Evolutionary conservation across 1,284 basidiomycete species (phyloP).

Genomic region (Lignosus rhinocerotis): DNA sequence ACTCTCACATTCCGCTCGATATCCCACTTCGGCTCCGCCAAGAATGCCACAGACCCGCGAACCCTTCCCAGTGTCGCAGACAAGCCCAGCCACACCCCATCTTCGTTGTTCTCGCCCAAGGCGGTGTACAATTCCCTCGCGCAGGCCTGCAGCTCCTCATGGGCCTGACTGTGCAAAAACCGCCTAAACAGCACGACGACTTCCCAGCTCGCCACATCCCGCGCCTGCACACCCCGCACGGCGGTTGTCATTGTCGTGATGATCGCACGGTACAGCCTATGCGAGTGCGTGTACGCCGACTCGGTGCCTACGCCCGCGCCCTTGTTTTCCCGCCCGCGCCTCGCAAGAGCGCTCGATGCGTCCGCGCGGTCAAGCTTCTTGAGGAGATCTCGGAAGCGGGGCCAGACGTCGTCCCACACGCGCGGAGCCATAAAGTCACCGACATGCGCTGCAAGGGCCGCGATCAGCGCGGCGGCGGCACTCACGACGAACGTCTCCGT

Average conservation of each 20-base stretch:
- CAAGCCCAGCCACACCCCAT: slow-evolving; percentile 82
- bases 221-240: slow-evolving; percentile 62
- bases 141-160: slow-evolving; percentile 71
- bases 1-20: slow-evolving; percentile 52
- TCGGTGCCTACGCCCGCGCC: slow-evolving; percentile 55
- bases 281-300: slow-evolving; percentile 75
- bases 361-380: slow-evolving; percentile 61
- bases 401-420: slow-evolving; percentile 91
- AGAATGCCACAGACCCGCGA: slow-evolving; percentile 46
- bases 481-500: slow-evolving; percentile 75
- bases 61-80: slow-evolving; percentile 51
- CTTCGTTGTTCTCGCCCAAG: slow-evolving; percentile 63
- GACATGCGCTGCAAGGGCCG: slow-evolving; percentile 63
- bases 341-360: slow-evolving; percentile 59
- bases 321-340: slow-evolving; percentile 38
- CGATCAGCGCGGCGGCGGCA: slow-evolving; percentile 71
- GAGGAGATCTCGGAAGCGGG: slow-evolving; percentile 67
- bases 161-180: slow-evolving; percentile 66
- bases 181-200: slow-evolving; percentile 71
- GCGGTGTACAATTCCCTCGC: slow-evolving; percentile 68
- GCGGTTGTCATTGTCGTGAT: slow-evolving; percentile 71
- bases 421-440: slow-evolving; percentile 83
- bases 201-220: slow-evolving; percentile 77
- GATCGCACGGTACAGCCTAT: slow-evolving; percentile 73
- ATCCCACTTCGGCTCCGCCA: slow-evolving; percentile 60